Evolutionary conservation across 179 eudicot genomes (phyloP).

Genomic region (Silene coronaria): DNA sequence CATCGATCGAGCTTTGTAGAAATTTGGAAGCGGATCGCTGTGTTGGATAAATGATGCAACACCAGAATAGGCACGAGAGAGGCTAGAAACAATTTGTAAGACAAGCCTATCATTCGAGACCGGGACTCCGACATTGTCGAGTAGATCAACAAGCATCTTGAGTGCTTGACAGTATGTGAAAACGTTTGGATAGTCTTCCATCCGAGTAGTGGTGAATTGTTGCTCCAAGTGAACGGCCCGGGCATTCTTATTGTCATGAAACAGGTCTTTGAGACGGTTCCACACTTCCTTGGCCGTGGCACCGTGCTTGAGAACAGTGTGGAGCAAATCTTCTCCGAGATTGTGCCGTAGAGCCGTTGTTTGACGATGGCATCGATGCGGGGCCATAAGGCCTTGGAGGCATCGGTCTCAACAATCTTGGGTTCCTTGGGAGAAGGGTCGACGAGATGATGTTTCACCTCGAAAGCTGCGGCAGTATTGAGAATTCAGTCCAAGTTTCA

Average conservation of each 20-base stretch:
- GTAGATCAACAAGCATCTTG: neutral
- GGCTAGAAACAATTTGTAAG: neutral
- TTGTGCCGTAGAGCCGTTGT: neutral
- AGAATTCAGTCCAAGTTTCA: neutral
- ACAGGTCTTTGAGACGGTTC: neutral
- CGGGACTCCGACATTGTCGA: neutral
- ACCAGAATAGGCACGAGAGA: neutral
- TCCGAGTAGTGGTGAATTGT: neutral
- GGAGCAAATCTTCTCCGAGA: neutral
- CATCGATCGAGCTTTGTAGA: neutral
- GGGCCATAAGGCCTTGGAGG: neutral
- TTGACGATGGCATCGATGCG: neutral
- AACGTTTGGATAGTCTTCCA: neutral
- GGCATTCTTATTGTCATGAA: neutral
- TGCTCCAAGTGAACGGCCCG: neutral
- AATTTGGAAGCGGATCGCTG: neutral
- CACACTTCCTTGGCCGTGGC: neutral
- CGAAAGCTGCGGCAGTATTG: neutral
- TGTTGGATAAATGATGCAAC: neutral
- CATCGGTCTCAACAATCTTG: neutral
- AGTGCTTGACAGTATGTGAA: neutral
- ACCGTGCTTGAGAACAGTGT: neutral
- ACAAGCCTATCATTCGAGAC: neutral
- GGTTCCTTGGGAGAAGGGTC: neutral
- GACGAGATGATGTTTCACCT: neutral